A percentile compares a stretch with the other conserved stretches of the same genome.
Evolutionary conservation across 2,329 filamentous ascomycete genomes (phyloP).

Genomic region (Xylariaceae sp.): DNA sequence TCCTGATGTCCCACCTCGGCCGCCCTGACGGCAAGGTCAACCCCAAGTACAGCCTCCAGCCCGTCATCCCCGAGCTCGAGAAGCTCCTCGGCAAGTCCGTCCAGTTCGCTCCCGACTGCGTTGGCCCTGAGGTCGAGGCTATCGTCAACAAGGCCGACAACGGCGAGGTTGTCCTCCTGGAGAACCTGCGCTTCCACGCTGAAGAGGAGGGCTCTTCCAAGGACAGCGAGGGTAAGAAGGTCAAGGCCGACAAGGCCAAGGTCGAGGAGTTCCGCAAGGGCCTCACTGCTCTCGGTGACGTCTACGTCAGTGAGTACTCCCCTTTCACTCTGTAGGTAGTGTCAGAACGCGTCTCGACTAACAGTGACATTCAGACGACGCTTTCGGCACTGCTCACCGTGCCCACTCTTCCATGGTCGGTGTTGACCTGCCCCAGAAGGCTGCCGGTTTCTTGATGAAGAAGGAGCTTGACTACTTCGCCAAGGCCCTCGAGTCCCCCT

Average conservation of each 20-base stretch:
- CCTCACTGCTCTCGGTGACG: slow-evolving; percentile 86
- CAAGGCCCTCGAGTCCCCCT: slow-evolving; percentile 85
- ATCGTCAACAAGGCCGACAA: slow-evolving; percentile 76
- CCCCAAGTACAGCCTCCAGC: slow-evolving; percentile 90
- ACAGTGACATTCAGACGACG: slow-evolving; percentile 62
- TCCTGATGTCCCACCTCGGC: slow-evolving; percentile 98
- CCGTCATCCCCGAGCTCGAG: slow-evolving; percentile 86
- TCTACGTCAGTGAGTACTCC: slow-evolving; percentile 79
- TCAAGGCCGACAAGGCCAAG: slow-evolving; percentile 91
- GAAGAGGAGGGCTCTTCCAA: slow-evolving; percentile 97
- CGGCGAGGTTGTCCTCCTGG: slow-evolving; percentile 82
- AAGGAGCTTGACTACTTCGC: slow-evolving; percentile 99
- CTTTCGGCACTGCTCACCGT: slow-evolving; percentile 96
- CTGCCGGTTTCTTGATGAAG: slow-evolving; percentile 98
- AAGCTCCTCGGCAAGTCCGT: slow-evolving; percentile 81
- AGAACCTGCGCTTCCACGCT: slow-evolving; percentile 97
- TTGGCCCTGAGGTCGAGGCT: slow-evolving; percentile 84
- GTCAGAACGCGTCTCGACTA: neutral
- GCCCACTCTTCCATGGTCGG: slow-evolving; percentile 99
- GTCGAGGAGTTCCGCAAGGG: slow-evolving; percentile 93
- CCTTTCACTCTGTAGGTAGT: slow-evolving; percentile 8
- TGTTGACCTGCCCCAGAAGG: slow-evolving; percentile 91
- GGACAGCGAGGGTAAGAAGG: slow-evolving; percentile 92
- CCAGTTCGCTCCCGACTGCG: slow-evolving; percentile 83
- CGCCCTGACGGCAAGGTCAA: slow-evolving; percentile 87